Evolutionary conservation across 805 yeast species (phyloP), one percentile per base, ranked within the genome.

Genomic region (Candida wancherniae): DNA sequence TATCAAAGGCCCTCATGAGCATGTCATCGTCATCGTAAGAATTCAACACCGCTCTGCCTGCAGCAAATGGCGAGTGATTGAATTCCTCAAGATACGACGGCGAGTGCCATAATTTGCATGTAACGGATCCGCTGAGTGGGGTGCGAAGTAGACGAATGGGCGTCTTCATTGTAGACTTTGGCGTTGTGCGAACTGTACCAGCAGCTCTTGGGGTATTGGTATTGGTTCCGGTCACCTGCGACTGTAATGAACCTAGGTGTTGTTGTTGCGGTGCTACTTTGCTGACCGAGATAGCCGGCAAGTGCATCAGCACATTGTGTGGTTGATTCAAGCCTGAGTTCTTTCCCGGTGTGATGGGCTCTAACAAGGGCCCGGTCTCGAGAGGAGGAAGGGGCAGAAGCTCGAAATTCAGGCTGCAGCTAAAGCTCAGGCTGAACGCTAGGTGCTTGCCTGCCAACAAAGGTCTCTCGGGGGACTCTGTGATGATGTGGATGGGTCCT

Each of bases 81-180:
- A 79, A 79, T 44, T 79, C 85, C 37, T 79, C 84, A 34, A 77
- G 58, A 45, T 75, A 76, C 2, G 78, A 68, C 9, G 84, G 84
- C 13, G 83, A 75, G 45, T 74, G 70, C 81, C 84, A 77, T 26
- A 75, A 57, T 45, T 69, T 75, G 41, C 67, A 69, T 50, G 69
- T 55, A 12, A 68, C 59, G 6, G 75, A 63, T 40, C 58, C 54
- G 46, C 71, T 48, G 51, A 55, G 54, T 31, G 75, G 58, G 37
- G 73, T 58, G 37, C 59, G 51, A 37, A 56, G 47, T 29, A 45
- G 48, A 26, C 62, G 50, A 28, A 62, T 44, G 21, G 69, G 69
- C 10, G 70, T 63, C 32, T 51, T 54, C 24, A 37, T 43, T 26
- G 41, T 45, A 10, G 60, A 45, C 29, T 61, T 62, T n/a, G 71